phyloP scores from a whole-genome alignment of 2,329 filamentous ascomycete species.

The Colletotrichum tropicicola region DNA sequence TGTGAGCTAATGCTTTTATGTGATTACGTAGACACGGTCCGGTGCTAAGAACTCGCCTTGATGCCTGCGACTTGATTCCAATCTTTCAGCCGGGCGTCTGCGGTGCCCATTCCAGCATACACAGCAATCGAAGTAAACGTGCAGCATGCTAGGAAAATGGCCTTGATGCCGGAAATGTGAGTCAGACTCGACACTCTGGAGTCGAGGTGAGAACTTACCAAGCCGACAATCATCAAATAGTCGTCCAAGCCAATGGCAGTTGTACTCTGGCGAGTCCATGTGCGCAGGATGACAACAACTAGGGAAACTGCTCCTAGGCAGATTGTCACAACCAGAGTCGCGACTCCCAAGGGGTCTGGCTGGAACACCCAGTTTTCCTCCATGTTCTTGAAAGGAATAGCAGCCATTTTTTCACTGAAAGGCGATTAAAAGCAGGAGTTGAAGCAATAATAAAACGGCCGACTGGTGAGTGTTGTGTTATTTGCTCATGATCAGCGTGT shows the following conservation, averaged over 20 bases:
- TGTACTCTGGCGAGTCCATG: not conserved
- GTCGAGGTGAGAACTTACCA: not conserved
- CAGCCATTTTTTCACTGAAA: not conserved
- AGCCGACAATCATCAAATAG: not conserved
- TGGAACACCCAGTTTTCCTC: not conserved
- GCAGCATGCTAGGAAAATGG: not conserved
- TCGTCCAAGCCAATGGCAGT: not conserved
- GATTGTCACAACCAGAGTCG: not conserved
- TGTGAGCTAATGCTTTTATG: not conserved
- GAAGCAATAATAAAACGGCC: too few relatives aligned
- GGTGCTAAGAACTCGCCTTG: not conserved
- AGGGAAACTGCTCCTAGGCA: not conserved
- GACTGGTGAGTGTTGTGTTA: too few relatives aligned
- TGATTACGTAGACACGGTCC: fast-evolving
- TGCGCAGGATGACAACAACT: not conserved
- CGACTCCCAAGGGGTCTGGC: not conserved
- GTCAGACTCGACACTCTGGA: not conserved
- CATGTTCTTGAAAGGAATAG: not conserved
- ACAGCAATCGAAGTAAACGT: not conserved
- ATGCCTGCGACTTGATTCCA: not conserved
- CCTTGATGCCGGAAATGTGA: not conserved
- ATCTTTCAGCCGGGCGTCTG: not conserved
- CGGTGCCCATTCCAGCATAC: not conserved
- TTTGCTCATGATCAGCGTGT: too few relatives aligned
- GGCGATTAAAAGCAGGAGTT: not conserved